A percentile compares a stretch with the other conserved stretches of the same genome.
Conservation (phyloP, 139 green algal genomes). For the Chlorella sp. region DNA sequence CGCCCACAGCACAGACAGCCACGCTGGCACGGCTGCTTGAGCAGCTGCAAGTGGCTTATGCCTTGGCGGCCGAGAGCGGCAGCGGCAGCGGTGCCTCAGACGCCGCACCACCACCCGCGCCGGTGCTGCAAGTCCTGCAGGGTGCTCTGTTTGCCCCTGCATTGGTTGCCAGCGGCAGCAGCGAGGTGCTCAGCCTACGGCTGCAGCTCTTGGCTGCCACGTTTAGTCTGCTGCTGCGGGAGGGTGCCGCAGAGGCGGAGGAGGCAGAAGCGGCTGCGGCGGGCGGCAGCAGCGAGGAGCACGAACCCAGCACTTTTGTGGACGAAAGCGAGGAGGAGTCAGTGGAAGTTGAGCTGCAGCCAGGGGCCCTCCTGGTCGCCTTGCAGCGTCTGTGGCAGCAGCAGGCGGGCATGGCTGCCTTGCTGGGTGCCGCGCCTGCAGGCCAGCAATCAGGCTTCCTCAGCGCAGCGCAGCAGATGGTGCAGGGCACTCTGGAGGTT, state of each 20-base stretch:
- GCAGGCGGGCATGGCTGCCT: neutral
- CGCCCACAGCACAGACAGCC: neutral
- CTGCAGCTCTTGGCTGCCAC: conserved; percentile 18
- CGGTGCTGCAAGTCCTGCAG: conserved; percentile 9
- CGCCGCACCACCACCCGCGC: neutral
- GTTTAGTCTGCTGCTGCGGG: conserved; percentile 9
- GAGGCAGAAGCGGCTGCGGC: conserved; percentile 2
- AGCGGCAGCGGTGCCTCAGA: neutral
- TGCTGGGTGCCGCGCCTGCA: conserved; percentile 6
- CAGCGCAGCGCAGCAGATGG: neutral
- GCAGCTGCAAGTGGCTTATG: neutral
- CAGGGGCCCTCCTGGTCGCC: neutral
- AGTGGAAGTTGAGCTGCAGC: neutral
- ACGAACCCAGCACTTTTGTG: neutral
- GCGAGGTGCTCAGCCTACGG: neutral
- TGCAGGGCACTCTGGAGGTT: neutral
- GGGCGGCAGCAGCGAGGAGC: neutral
- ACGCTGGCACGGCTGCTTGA: neutral
- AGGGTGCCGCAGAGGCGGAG: neutral
- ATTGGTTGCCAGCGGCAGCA: neutral
- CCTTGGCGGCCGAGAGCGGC: neutral
- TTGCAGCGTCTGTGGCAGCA: conserved; percentile 12
- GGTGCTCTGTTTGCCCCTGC: neutral
- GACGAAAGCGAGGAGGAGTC: conserved; percentile 19
- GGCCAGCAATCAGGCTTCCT: neutral